Base-by-base conservation (phyloP, 225 moss, liverwort and hornwort species). In the Marchantia polymorpha region DNA sequence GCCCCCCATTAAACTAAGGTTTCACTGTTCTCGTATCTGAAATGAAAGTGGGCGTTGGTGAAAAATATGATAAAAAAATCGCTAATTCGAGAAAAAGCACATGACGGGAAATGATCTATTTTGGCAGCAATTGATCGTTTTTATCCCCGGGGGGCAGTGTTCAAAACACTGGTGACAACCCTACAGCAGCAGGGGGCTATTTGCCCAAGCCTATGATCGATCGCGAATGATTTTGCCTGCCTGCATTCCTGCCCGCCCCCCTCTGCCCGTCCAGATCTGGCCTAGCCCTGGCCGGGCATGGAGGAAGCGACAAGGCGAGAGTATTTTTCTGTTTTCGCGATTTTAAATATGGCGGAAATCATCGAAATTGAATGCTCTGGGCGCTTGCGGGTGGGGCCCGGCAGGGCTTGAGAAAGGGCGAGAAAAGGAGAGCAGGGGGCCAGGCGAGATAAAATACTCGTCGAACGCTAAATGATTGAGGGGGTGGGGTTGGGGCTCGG, bases 381-480 rank as follows among this genome's bases (percentile, higher is more conserved):
- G 58, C 3, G 58, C 20, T 20, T 58, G 58, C 17, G 20, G 58
- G 58, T 20, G 58, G 58, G 58, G 39, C 39, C 58, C 58, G 20
- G 58, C n/a, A 58, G 63, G 63, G 7, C n/a, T n/a, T 63, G 22
- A 25, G 63, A 25, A 63, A n/a, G 23, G 25, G 11, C 63, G 22
- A 23, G 63, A 25, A 11, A 63, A n/a, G 39, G 22, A 61, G 22
- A 61, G 17, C 7, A 17, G 63, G 11, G 67, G 25, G 1, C 0
- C 4, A 13, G 8, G 72, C 50, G 6, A 65, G 12, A 51, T 51
- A 73, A 73, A 73, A 73, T 39, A 73, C 10, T n/a, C n/a, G 26
- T 11, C 13, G 46, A 72, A 47, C 25, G 16, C 23, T n/a, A 73
- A 73, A 73, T 73, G 73, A 73, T 73, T 73, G 73, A 53, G 26